Percentiles rank a stretch among this genome's conserved stretches.
These are phyloP conservation scores for Cymbopogon flexuosus DNA, from an alignment of 202 grass and related monocot species.

Conservation along the genomic window DNA sequence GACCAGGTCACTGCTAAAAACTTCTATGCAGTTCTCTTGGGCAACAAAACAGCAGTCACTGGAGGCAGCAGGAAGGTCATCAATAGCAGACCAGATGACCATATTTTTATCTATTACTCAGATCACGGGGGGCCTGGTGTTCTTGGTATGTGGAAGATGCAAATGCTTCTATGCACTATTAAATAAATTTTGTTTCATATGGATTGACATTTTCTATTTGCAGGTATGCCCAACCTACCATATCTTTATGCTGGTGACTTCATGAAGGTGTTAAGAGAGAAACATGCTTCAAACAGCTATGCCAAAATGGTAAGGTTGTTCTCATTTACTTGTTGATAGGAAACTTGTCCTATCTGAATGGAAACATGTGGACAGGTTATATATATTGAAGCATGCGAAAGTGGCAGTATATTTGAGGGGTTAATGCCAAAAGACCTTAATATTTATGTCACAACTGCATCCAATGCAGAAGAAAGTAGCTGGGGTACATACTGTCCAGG, in stretches of 20 bases:
- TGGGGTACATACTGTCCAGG: slow-evolving; percentile 92
- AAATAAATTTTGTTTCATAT: background rate
- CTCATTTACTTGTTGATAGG: background rate
- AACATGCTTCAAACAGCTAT: slow-evolving; percentile 73
- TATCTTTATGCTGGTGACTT: slow-evolving; percentile 72
- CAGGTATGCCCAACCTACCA: slow-evolving; percentile 78
- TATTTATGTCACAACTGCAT: slow-evolving; percentile 82
- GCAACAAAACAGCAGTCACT: slow-evolving; percentile 62
- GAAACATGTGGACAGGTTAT: slow-evolving; percentile 53
- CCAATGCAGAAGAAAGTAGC: slow-evolving; percentile 74
- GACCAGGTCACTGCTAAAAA: slow-evolving; percentile 62
- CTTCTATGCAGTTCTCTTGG: slow-evolving; percentile 74
- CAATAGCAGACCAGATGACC: slow-evolving; percentile 66
- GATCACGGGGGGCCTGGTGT: slow-evolving; percentile 92
- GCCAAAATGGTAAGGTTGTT: slow-evolving; percentile 70
- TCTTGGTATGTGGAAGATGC: slow-evolving; percentile 50
- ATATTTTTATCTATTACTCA: slow-evolving; percentile 91
- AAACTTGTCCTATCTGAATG: background rate
- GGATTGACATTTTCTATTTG: slow-evolving; percentile 13
- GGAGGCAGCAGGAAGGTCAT: slow-evolving; percentile 90
- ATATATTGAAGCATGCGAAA: slow-evolving; percentile 90
- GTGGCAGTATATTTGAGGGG: slow-evolving; percentile 92
- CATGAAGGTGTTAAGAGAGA: slow-evolving; percentile 62
- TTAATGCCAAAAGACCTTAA: slow-evolving; percentile 73
- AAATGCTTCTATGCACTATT: background rate